Base-by-base conservation (phyloP, 441 rosid genomes). In the Euphorbia corollata region DNA sequence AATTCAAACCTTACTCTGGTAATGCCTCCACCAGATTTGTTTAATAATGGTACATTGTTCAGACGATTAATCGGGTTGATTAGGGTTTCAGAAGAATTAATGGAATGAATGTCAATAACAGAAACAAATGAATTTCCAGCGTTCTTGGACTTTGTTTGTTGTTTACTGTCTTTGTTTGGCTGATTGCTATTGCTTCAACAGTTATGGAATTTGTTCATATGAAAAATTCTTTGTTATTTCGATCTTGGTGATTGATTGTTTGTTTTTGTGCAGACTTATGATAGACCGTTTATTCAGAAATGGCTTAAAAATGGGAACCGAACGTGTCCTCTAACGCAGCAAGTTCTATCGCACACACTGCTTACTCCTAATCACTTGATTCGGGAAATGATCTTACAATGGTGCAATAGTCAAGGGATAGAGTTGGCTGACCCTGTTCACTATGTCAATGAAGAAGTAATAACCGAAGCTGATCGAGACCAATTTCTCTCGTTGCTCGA, bases 291-390 rank as follows among this genome's bases (percentile, higher is more conserved):
- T 62, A 93, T 93, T 39, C 85, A 82, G 81, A 91, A 85, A 73
- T 93, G 96, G 97, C 74, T 93, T 61, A 87, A 84, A 63, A 78
- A 86, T 5, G 97, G 96, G 45, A 91, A 89, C 62, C 62, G 91
- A 70, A 87, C 95, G 39, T 93, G 99, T 73, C 99, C 99, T 36
- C 78, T 67, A 67, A 89, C 96, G 36, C 81, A 89, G 61, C 93
- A 91, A 75, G 99, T 93, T 61, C 85, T 91, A 59, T 82, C 96
- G 5, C 86, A 89, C 73, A 77, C 91, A 8, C 68, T 71, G 55
- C 84, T 93, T 18, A 82, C 84, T 22, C 96, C 99, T 0, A 93
- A 93, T 78, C 78, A 76, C 13, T 78, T 93, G 78, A 72, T 89
- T 59, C 64, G 86, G 75, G 96, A 87, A 9, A 77, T 93, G 96